Evolutionary conservation across 2,329 filamentous ascomycete genomes (phyloP), one percentile per base, ranked within the genome.

Genomic region (Claviceps humidiphila): DNA sequence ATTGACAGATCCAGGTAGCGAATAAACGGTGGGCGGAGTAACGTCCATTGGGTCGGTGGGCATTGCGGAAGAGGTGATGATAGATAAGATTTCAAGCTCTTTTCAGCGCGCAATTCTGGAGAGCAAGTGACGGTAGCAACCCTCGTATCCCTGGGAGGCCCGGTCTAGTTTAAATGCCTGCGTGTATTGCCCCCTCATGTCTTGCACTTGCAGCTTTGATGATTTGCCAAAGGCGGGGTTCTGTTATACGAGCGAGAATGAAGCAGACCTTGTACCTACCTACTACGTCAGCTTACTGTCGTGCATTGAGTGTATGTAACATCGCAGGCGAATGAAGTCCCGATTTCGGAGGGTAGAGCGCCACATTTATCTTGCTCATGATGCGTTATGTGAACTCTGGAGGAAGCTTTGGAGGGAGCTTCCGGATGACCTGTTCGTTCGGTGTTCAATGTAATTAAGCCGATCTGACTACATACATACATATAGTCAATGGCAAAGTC

Each of bases 1-100:
- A 59, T 82, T 81, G 61, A 75, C 62, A 0, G 78, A 82, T 50
- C 79, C 80, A 0, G 75, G 71, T 6, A 66, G 37, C 22, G 9
- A 17, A 14, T 53, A 38, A 26, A 44, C 17, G 5, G 47, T 50
- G 2, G 37, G 38, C 5, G 41, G 34, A 7, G 24, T 16, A 37
- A 14, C 38, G 7, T 42, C 42, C 5, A 30, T 38, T 17, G 14
- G 11, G 14, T 22, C 26, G 38, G 51, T n/a, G 38, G 51, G 41
- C 51, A 53, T 53, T 20, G 26, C 14, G 14, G 5, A 16, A 17
- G 46, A 38, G 11, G 2, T 4, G 4, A 22, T 4, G 2, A 22
- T 11, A n/a, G n/a, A n/a, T n/a, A 47, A 48, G 34, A 7, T 17
- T 48, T 39, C 17, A 7, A n/a, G 13, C 30, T 22, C 7, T 8